Conservation (phyloP, 192 early-diverging fungal species). For the Linnemannia hyalina region DNA sequence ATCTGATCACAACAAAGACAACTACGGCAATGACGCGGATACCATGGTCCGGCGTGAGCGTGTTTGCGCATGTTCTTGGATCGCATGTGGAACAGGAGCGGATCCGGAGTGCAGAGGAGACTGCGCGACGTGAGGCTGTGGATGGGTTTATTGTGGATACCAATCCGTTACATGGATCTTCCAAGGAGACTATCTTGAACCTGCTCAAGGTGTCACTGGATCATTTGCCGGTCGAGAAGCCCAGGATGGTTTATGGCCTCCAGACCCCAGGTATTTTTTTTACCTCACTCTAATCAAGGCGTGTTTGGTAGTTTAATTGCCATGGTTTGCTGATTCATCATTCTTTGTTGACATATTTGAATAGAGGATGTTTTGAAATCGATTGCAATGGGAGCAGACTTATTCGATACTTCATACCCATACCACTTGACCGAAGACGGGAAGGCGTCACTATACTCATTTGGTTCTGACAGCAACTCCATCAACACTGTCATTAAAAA, state of each 20-base stretch:
- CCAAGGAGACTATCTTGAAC: constrained; percentile 48
- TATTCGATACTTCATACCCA: constrained; percentile 81
- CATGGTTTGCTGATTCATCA: neutral
- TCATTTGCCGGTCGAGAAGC: constrained; percentile 65
- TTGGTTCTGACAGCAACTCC: constrained; percentile 28
- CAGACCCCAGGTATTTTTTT: constrained; percentile 61
- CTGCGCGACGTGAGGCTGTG: constrained; percentile 59
- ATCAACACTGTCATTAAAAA: neutral
- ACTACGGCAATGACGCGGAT: neutral
- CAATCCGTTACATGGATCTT: constrained; percentile 32
- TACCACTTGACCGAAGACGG: constrained; percentile 75
- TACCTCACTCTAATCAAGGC: too few relatives aligned
- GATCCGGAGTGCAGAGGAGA: constrained; percentile 58
- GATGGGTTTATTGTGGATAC: constrained; percentile 69
- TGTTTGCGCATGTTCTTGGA: constrained; percentile 67
- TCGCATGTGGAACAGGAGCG: constrained; percentile 62
- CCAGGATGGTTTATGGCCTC: constrained; percentile 67
- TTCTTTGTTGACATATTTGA: neutral
- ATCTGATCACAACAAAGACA: neutral
- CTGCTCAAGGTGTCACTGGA: constrained; percentile 62
- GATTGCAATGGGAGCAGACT: constrained; percentile 71
- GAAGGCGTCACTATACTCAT: constrained; percentile 71
- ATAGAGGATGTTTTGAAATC: constrained; percentile 65
- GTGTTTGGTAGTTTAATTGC: too few relatives aligned
- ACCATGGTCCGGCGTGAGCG: constrained; percentile 42